Base-by-base conservation (phyloP, 2,329 filamentous ascomycete genomes). In the Tolypocladium ovalisporum region DNA sequence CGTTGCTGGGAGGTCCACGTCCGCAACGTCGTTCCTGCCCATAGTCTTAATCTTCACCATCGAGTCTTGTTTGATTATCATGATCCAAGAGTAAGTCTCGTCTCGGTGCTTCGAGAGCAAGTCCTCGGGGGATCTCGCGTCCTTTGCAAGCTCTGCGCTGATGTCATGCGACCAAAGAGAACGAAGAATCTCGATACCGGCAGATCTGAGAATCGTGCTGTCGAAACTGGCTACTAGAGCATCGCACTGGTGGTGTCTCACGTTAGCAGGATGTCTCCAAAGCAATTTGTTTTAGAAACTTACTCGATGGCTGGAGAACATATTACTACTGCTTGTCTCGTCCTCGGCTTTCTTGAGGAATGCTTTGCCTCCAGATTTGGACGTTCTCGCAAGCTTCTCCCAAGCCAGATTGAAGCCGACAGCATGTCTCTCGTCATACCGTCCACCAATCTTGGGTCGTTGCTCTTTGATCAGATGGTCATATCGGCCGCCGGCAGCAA, bases 371-470 rank as follows among this genome's bases (percentile, higher is more conserved):
- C 74, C 74, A 40, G 74, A 71, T 57, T 83, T 83, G 3, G 81
- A 75, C 68, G 89, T 84, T 44, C 83, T 83, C 8, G 86, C 86
- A 4, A 96, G 76, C 58, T 87, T 84, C 65, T 97, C 92, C 85
- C 92, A 95, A 29, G 89, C 89, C 44, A 97, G 76, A 66, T 91
- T 95, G 68, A 97, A 93, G 1, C 95, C 94, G 13, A 97, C 94
- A 6, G 90, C 93, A 67, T 95, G 90, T 24, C 84, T 83, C 64
- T 86, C 84, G 57, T 83, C 79, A 49, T 81, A 76, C 57, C 81
- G 81, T 29, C 78, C 80, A 44, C 83, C 78, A 47, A 85, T 81
- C 61, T 85, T 87, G 6, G 89, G 88, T 10, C 86, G 83, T 66
- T 95, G 89, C 60, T 95, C 89, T 68, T 86, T 85, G 62, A 99